Conservation (phyloP, 1,139 yeast genomes). For the Geotrichum australiense region DNA sequence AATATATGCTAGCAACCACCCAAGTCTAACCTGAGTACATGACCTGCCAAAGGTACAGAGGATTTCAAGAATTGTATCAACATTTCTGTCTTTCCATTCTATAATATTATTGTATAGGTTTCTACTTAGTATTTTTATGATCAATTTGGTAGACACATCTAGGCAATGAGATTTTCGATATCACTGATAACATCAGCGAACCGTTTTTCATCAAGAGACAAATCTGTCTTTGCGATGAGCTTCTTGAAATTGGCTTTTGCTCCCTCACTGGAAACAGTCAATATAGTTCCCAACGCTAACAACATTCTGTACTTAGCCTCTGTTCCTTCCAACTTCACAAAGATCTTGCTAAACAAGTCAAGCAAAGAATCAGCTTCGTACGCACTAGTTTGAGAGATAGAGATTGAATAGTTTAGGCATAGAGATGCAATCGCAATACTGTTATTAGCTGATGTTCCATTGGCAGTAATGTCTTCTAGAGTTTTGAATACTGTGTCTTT, state of each 20-base stretch:
- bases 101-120: too few relatives aligned
- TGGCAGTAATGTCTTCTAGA: conserved; percentile 23
- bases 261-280: conserved; percentile 10
- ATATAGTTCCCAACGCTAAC: conserved; percentile 47
- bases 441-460: conserved; percentile 22
- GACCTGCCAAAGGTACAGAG: too few relatives aligned
- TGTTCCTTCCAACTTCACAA: conserved; percentile 30
- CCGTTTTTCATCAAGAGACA: conserved; percentile 14
- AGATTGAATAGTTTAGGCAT: conserved; percentile 44
- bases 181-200: conserved; percentile 13
- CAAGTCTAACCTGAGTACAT: too few relatives aligned
- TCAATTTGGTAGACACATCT: not conserved
- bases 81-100: too few relatives aligned
- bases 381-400: conserved; percentile 24
- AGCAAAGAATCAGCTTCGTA: conserved; percentile 20
- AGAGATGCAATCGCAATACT: conserved; percentile 47
- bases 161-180: conserved; percentile 10
- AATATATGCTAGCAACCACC: too few relatives aligned
- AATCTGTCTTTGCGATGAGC: conserved; percentile 6
- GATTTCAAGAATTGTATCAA: too few relatives aligned
- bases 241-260: conserved; percentile 8
- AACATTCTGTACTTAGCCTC: conserved; percentile 54
- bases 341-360: conserved; percentile 23
- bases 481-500: conserved; percentile 28
- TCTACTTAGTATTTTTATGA: too few relatives aligned